A percentile compares a stretch with the other conserved stretches of the same genome.
Evolutionary conservation across 345 rosid species (phyloP).

Genomic region (Citrus reticulata): DNA sequence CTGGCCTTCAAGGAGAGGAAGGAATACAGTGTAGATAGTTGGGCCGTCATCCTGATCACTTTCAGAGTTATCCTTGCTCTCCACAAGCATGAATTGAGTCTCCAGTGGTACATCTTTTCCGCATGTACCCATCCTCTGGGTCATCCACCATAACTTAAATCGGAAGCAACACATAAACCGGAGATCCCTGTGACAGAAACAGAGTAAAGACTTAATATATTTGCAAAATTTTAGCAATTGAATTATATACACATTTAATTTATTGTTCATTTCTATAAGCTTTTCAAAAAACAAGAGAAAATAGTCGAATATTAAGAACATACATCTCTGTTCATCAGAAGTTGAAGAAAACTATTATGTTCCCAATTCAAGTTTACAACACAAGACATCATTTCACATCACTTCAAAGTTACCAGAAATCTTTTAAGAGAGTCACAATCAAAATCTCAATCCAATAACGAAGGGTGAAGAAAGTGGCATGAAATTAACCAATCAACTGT

Average conservation of each 20-base stretch:
- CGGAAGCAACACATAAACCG: slow-evolving; percentile 88
- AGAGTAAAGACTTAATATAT: slow-evolving; percentile 1
- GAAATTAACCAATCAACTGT: neutral
- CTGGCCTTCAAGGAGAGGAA: slow-evolving; percentile 94
- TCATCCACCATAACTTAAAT: slow-evolving; percentile 99
- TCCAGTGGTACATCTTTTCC: slow-evolving; percentile 95
- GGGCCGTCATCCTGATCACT: slow-evolving; percentile 46
- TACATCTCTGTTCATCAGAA: neutral
- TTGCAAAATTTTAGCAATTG: neutral
- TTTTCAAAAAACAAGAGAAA: neutral
- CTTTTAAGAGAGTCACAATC: neutral
- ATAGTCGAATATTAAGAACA: neutral
- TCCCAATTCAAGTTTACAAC: neutral
- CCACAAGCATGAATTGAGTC: slow-evolving; percentile 91
- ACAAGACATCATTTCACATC: neutral
- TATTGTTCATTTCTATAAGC: neutral
- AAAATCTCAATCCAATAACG: neutral
- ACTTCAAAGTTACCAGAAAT: neutral
- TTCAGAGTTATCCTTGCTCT: slow-evolving; percentile 64
- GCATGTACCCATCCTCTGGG: slow-evolving; percentile 92
- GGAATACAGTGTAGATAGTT: slow-evolving; percentile 80
- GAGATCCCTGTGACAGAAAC: slow-evolving; percentile 55
- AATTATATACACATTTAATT: neutral
- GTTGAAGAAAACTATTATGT: neutral
- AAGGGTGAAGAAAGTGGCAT: neutral